Base-by-base conservation (phyloP, 2,329 filamentous ascomycete genomes). In the Colletotrichum coccodes region DNA sequence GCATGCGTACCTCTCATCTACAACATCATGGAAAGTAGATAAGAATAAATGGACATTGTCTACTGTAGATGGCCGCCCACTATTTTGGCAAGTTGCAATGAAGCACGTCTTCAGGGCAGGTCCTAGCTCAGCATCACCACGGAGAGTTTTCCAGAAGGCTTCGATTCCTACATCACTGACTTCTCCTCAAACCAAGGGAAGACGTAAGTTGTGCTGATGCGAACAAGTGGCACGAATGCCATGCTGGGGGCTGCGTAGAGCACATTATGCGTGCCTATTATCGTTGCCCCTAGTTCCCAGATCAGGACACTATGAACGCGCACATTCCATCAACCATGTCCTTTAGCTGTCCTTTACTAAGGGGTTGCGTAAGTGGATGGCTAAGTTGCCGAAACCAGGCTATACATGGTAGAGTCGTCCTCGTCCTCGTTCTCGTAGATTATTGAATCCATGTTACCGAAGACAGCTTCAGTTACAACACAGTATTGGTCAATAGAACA, bases 91-190 rank as follows among this genome's bases (percentile, higher is more conserved):
- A 32, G n/a, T 38, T n/a, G 40, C 21, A 30, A 14, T 16, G 28
- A 44, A 14, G 16, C 26, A 30, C 18, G 12, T 26, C 26, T 54
- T 26, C 40, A 44, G 40, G 58, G 40, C 32, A 26, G 26, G 21
- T 40, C 59, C 56, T 9, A 23, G 42, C 47, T n/a, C 12, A 30
- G 12, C 32, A 36, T 34, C 14, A 23, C 54, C 36, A 26, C 28
- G 23, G 46, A 30, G 44, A 50, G 46, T 53, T 21, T 67, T 63
- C 59, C 42, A 67, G 58, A 67, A 67, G 59, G 16, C 49, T 56
- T 62, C 59, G 28, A 60, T 42, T 28, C 44, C 46, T 34, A 44
- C 54, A 42, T 60, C 21, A 64, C 32, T 46, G 34, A 23, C 50
- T 54, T 36, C 16, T 30, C 16, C 9, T 30, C 47, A 28, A 7